A percentile compares a stretch with the other conserved stretches of the same genome.
phyloP scores from a whole-genome alignment of 2,329 filamentous ascomycete genomes.

The Teratosphaeria viscida region DNA sequence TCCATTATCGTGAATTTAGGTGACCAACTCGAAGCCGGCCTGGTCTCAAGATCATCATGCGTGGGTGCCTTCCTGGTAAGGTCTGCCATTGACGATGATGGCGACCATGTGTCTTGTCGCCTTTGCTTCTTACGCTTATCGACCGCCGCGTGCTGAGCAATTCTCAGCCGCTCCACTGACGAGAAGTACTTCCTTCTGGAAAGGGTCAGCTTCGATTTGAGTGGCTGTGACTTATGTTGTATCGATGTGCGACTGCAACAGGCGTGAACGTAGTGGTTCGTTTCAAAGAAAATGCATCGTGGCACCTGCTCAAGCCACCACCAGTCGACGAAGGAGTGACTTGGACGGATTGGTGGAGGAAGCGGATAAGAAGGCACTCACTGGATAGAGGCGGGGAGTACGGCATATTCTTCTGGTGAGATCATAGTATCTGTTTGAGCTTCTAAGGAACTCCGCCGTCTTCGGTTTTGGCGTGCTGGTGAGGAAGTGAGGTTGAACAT shows the following conservation, averaged over 20 bases:
- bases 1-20: not conserved
- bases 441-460: conserved; percentile 3
- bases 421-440: conserved; percentile 11
- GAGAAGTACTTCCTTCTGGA: conserved; percentile 58
- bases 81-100: conserved; percentile 21
- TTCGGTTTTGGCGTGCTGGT: not conserved
- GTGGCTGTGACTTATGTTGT: not conserved
- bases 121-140: conserved; percentile 19
- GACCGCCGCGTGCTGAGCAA: conserved; percentile 43
- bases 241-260: not conserved
- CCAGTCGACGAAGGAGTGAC: not conserved
- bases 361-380: conserved; percentile 20
- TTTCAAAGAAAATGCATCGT: conserved; percentile 1
- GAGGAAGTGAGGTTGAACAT: not conserved
- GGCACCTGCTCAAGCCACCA: conserved; percentile 6
- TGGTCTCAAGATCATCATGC: not conserved
- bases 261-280: not conserved
- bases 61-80: conserved; percentile 10
- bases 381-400: conserved; percentile 34
- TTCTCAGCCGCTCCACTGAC: conserved; percentile 57
- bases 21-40: conserved; percentile 4
- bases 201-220: conserved; percentile 8
- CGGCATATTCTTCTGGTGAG: conserved; percentile 30
- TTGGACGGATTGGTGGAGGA: not conserved
- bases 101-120: conserved; percentile 10